Base-by-base conservation (phyloP, 495 filamentous ascomycete species). In the Aspergillus heteromorphus region DNA sequence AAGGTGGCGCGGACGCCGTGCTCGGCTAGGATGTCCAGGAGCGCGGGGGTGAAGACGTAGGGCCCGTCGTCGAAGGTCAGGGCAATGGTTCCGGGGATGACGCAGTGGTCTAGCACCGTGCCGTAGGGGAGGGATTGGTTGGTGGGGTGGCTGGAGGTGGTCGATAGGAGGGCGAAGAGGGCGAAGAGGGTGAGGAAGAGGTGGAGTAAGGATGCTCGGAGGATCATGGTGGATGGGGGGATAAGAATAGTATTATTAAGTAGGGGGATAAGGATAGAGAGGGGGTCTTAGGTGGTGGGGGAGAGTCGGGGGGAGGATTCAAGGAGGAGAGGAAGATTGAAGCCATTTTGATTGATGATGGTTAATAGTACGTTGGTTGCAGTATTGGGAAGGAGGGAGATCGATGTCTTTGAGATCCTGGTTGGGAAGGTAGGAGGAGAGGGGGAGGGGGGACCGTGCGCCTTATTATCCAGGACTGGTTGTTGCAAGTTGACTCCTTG, bases 51-150 rank as follows among this genome's bases (percentile, higher is more conserved):
- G 65, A 85, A 89, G 25, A 81, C 73, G 45, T 75, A 85, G 1
- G 87, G 87, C 2, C 87, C 87, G 57, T 91, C 87, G 57, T 91
- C 87, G 62, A 83, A 90, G 14, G 87, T 89, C 14, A 91, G 57
- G 29, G 87, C 87, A 40, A 91, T 77, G 40, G 79, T 76, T 7
- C 82, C 82, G 0, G 76, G 63, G 5, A 74, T 69, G 1, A 69
- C 69, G 58, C 88, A 92, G 47, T 83, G 75, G 53, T 87, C 80
- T 17, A 84, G 79, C 5, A 73, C 67, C 8, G 75, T 75, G 13
- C 79, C 79, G 61, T 83, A 82, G 11, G 70, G 70, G 13, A 14
- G 20, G 6, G 17, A 23, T 2, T 13, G 16, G 20, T 34, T 48
- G 45, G 14, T 40, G 31, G 29, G 40, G 18, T 43, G 48, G 31